These are phyloP conservation scores for Madurella fahalii DNA, from an alignment of 2,329 filamentous ascomycete species.

Conservation along the genomic window DNA sequence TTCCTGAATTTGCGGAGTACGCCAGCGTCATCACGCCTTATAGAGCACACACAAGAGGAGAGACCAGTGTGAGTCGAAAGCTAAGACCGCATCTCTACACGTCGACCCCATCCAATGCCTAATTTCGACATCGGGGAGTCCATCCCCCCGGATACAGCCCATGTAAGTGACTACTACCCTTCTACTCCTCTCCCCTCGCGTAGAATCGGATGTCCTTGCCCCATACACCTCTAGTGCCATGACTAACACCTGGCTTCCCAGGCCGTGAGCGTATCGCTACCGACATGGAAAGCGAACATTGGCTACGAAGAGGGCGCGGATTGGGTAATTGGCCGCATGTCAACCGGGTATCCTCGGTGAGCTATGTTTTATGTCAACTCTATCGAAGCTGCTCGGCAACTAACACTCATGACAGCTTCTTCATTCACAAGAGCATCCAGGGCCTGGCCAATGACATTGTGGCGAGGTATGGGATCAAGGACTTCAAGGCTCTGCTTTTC, in stretches of 20 bases:
- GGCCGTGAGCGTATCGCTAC: conserved; percentile 94
- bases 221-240: neutral
- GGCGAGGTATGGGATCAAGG: conserved; percentile 55
- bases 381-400: conserved; percentile 12
- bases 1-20: neutral
- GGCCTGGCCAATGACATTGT: conserved; percentile 67
- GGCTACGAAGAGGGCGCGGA: conserved; percentile 89
- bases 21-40: neutral
- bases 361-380: conserved; percentile 16
- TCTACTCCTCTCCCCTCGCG: neutral
- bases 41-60: neutral
- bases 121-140: conserved; percentile 59
- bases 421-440: conserved; percentile 79
- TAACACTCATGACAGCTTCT: conserved; percentile 65
- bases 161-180: conserved; percentile 51
- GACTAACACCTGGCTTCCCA: conserved; percentile 35
- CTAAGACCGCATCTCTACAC: neutral
- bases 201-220: neutral
- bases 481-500: conserved; percentile 75
- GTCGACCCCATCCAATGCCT: conserved; percentile 36
- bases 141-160: conserved; percentile 72
- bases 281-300: conserved; percentile 86
- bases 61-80: neutral
- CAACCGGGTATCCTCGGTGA: conserved; percentile 83
- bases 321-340: conserved; percentile 82